Conservation (phyloP, 495 filamentous ascomycete species). For the Lentithecium fluviatile region DNA sequence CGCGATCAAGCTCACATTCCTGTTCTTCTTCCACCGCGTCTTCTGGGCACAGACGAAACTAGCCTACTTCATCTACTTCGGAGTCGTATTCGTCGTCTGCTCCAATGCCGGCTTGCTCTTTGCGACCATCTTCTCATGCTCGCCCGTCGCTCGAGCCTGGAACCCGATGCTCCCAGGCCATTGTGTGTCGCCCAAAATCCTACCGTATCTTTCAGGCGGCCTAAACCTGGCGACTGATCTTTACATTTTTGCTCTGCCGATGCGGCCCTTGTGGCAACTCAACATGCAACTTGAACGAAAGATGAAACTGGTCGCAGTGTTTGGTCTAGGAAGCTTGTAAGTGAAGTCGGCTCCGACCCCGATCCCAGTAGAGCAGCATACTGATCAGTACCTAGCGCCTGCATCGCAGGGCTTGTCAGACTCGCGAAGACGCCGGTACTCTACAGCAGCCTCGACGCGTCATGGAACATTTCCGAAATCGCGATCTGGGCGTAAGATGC, state of each 20-base stretch:
- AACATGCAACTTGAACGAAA: not conserved
- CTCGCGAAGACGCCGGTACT: constrained; percentile 4
- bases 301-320: not conserved
- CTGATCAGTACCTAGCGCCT: not conserved
- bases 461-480: constrained; percentile 6
- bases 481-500: constrained; percentile 2
- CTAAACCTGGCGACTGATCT: not conserved
- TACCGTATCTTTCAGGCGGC: not conserved
- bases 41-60: not conserved
- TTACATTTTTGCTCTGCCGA: constrained; percentile 2
- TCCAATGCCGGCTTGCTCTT: not conserved
- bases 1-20: constrained; percentile 5
- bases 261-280: not conserved
- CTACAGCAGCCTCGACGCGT: not conserved
- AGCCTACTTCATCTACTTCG: not conserved
- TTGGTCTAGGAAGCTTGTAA: constrained; percentile 4
- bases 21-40: constrained; percentile 7
- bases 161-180: not conserved
- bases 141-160: not conserved
- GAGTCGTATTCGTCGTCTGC: not conserved
- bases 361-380: too few species aligned
- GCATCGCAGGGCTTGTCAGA: not conserved
- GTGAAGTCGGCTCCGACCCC: too few species aligned
- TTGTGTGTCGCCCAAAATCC: not conserved
- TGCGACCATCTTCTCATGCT: not conserved